Evolutionary conservation across 179 eudicot species (phyloP).

Genomic region (Camellia oleifera): DNA sequence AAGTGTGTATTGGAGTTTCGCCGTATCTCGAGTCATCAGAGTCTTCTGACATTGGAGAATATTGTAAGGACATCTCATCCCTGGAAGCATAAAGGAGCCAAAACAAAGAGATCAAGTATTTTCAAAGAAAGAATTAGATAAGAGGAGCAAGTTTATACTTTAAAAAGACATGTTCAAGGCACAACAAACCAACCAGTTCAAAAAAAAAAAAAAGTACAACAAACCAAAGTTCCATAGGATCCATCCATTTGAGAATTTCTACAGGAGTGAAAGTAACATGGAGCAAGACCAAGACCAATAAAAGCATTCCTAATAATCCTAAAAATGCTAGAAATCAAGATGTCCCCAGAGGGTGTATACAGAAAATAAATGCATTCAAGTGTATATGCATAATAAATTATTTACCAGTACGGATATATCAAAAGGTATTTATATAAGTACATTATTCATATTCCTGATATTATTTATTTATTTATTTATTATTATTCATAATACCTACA

Average conservation of each 20-base stretch:
- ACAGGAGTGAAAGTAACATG: background rate
- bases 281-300: no score
- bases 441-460: background rate
- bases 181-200: background rate
- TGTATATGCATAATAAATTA: background rate
- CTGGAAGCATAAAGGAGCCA: conserved; percentile 35
- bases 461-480: no score
- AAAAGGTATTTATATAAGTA: background rate
- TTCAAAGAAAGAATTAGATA: background rate
- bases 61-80: conserved; percentile 74
- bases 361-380: background rate
- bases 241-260: background rate
- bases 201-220: background rate
- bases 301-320: no score
- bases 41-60: conserved; percentile 97
- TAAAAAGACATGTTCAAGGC: background rate
- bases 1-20: conserved; percentile 53
- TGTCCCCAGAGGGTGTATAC: background rate
- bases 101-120: background rate
- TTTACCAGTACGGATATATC: background rate
- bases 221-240: background rate
- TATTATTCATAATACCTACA: no score
- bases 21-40: conserved; percentile 69
- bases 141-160: background rate
- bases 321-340: background rate